These are phyloP conservation scores for Fraxinus pennsylvanica DNA, from an alignment of 257 asterid species.

Conservation along the genomic window DNA sequence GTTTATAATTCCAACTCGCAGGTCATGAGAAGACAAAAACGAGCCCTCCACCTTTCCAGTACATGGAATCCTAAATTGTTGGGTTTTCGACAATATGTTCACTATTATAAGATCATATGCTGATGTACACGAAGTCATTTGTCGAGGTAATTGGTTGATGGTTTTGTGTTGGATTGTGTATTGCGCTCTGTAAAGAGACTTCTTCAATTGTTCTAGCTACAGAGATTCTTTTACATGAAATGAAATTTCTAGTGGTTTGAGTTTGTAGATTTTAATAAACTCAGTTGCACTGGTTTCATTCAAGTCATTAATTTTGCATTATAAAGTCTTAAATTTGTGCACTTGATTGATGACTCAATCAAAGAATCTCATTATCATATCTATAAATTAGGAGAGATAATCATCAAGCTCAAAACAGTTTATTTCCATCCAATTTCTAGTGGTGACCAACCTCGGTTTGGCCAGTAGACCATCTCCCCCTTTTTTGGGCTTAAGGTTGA, in stretches of 20 bases:
- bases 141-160: not conserved
- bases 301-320: too few relatives aligned
- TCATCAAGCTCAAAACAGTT: too few relatives aligned
- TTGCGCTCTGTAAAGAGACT: not conserved
- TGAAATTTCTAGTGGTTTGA: not conserved
- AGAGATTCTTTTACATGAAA: not conserved
- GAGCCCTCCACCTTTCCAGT: conserved; percentile 64
- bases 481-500: too few relatives aligned
- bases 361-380: too few relatives aligned
- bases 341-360: too few relatives aligned
- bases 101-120: not conserved
- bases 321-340: too few relatives aligned
- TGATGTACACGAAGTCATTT: not conserved
- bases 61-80: conserved; percentile 60
- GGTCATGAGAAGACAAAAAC: conserved; percentile 56
- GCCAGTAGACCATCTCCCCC: too few relatives aligned
- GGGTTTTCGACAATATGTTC: conserved; percentile 6
- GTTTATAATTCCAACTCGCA: conserved; percentile 30
- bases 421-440: too few relatives aligned
- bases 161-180: not conserved
- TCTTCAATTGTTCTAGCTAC: not conserved
- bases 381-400: too few relatives aligned
- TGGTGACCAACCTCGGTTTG: too few relatives aligned
- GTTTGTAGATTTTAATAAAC: not conserved
- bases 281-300: too few relatives aligned